phyloP scores from a whole-genome alignment of 441 rosid species.

The Pelargonium citronellum region DNA sequence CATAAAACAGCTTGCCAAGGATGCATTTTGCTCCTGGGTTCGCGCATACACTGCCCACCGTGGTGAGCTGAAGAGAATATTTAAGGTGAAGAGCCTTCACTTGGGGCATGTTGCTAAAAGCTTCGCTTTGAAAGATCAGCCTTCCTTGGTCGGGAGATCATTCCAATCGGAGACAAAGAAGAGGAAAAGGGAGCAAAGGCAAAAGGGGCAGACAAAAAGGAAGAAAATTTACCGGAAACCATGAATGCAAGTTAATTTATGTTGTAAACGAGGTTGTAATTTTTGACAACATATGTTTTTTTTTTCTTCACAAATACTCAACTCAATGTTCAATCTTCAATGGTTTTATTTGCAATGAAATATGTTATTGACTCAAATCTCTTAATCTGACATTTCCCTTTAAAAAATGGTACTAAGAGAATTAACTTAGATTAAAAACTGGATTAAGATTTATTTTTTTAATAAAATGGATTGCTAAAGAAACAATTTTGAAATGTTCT shows the following conservation, averaged over 20 bases:
- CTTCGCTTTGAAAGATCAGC: slow-evolving; percentile 85
- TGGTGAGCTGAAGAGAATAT: slow-evolving; percentile 80
- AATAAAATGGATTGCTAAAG: too few species aligned
- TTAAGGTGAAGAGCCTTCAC: slow-evolving; percentile 84
- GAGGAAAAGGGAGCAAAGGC: slow-evolving; percentile 70
- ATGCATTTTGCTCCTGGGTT: slow-evolving; percentile 89
- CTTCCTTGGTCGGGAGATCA: slow-evolving; percentile 69
- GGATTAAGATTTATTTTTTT: too few species aligned
- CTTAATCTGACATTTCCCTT: neutral
- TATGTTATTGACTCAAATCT: neutral
- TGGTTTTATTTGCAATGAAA: neutral
- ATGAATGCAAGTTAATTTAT: slow-evolving; percentile 15
- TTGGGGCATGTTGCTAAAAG: slow-evolving; percentile 92
- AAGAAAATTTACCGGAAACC: slow-evolving; percentile 35
- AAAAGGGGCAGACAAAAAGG: slow-evolving; percentile 46
- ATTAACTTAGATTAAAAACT: too few species aligned
- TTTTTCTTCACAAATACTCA: neutral
- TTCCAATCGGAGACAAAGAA: slow-evolving; percentile 60
- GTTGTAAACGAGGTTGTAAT: neutral
- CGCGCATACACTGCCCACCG: slow-evolving; percentile 88
- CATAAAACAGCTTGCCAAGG: slow-evolving; percentile 60
- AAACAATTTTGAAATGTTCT: too few species aligned
- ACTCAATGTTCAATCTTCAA: neutral
- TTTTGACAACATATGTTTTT: neutral
- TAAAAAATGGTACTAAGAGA: too few species aligned